Evolutionary conservation across 805 yeast genomes (phyloP).

Genomic region (Pachysolen tannophilus): DNA sequence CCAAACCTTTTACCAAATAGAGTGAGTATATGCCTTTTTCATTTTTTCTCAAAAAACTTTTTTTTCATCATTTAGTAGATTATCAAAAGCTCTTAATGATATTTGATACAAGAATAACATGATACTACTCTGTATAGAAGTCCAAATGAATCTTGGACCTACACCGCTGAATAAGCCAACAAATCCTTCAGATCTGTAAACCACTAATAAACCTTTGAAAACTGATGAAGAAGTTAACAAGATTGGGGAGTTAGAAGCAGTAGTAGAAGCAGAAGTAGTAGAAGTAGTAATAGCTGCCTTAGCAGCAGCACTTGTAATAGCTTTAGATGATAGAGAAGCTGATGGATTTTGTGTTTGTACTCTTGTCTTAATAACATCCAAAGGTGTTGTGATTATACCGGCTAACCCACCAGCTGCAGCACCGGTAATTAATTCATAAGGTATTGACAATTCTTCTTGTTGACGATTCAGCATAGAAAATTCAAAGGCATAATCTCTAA

Average conservation of each 20-base stretch:
- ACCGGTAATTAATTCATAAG: slow-evolving; percentile 74
- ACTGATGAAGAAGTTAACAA: slow-evolving; percentile 34
- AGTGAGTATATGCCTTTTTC: too few relatives aligned
- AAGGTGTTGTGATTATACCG: slow-evolving; percentile 81
- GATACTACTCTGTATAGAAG: slow-evolving; percentile 87
- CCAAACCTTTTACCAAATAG: too few relatives aligned
- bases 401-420: slow-evolving; percentile 95
- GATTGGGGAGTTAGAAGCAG: slow-evolving; percentile 8
- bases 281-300: neutral
- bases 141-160: slow-evolving; percentile 96
- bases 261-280: neutral
- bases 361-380: slow-evolving; percentile 88
- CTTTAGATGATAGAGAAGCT: slow-evolving; percentile 10
- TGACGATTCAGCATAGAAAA: slow-evolving; percentile 18
- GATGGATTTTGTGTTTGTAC: slow-evolving; percentile 75
- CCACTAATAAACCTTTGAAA: slow-evolving; percentile 38
- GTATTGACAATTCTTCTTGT: slow-evolving; percentile 41
- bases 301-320: slow-evolving; percentile 17
- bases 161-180: slow-evolving; percentile 86
- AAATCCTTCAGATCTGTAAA: slow-evolving; percentile 69
- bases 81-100: slow-evolving; percentile 49
- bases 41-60: too few relatives aligned
- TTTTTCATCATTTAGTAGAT: too few relatives aligned
- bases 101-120: slow-evolving; percentile 87
- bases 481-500: slow-evolving; percentile 51